phyloP scores from a whole-genome alignment of 1,284 basidiomycete genomes.

The Irpex rosettiformis region DNA sequence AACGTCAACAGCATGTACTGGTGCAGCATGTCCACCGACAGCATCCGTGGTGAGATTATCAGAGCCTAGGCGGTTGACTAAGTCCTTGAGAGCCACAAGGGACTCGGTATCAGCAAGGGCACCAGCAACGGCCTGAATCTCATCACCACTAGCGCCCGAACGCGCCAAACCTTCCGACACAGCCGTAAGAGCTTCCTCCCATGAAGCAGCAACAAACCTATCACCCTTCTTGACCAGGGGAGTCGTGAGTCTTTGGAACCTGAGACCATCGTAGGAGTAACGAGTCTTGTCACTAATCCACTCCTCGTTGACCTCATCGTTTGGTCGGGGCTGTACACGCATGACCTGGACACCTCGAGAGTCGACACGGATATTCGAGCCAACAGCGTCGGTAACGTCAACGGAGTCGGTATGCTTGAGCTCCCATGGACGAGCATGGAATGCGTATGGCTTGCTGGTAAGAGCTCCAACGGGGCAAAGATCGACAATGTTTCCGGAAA shows the following conservation, averaged over 20 bases:
- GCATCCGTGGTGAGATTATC: constrained; percentile 91
- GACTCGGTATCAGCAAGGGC: constrained; percentile 93
- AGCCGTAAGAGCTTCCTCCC: constrained; percentile 88
- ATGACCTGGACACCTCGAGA: constrained; percentile 96
- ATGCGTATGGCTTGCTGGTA: constrained; percentile 97
- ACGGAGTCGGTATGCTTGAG: constrained; percentile 97
- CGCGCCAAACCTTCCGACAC: constrained; percentile 77
- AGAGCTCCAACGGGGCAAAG: constrained; percentile 97
- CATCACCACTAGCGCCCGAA: constrained; percentile 88
- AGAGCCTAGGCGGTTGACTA: constrained; percentile 91
- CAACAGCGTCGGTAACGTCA: constrained; percentile 97
- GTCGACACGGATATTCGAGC: constrained; percentile 96
- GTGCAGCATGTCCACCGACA: constrained; percentile 59
- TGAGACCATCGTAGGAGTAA: constrained; percentile 93
- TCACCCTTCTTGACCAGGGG: constrained; percentile 92
- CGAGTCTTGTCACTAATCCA: constrained; percentile 99
- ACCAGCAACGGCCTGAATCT: constrained; percentile 95
- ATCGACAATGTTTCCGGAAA: constrained; percentile 97
- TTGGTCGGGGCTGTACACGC: constrained; percentile 94
- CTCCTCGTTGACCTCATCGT: constrained; percentile 99
- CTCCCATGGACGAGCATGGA: constrained; percentile 97
- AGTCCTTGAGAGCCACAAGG: constrained; percentile 91
- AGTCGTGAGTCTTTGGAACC: constrained; percentile 92
- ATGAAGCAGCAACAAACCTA: constrained; percentile 87
- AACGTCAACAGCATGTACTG: constrained; percentile 84